Evolutionary conservation across 2,329 filamentous ascomycete species (phyloP).

Genomic region (Trichoderma brevicompactum): DNA sequence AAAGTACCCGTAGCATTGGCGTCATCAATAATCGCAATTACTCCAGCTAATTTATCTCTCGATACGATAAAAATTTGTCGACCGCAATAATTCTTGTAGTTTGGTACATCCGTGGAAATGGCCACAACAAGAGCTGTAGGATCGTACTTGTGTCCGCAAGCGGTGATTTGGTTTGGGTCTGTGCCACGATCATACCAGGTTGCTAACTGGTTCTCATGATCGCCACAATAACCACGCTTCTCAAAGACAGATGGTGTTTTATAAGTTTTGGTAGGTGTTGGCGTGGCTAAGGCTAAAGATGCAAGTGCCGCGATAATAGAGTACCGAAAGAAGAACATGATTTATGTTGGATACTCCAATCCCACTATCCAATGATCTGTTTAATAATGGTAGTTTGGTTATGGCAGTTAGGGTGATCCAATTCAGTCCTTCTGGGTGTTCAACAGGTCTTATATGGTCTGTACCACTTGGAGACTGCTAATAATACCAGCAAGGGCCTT

Average conservation of each 20-base stretch:
- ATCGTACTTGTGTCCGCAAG: constrained; percentile 1
- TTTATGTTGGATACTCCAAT: not conserved
- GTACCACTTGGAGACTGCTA: too few species aligned
- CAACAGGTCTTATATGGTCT: too few species aligned
- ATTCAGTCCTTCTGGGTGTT: too few species aligned
- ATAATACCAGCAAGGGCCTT: too few species aligned
- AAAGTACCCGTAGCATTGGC: constrained; percentile 5
- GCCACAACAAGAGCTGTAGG: constrained; percentile 1
- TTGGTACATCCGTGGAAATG: constrained; percentile 11
- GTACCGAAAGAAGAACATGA: not conserved
- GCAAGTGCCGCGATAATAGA: not conserved
- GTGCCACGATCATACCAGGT: constrained; percentile 12
- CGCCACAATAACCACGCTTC: not conserved
- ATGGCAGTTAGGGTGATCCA: too few species aligned
- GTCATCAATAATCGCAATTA: not conserved
- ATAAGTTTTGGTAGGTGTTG: constrained; percentile 3
- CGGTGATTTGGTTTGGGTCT: constrained; percentile 13
- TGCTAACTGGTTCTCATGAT: constrained; percentile 4
- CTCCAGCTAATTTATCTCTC: not conserved
- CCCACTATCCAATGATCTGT: not conserved
- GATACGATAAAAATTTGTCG: not conserved
- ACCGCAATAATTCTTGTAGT: constrained; percentile 12
- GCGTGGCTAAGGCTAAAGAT: not conserved
- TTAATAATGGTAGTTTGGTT: not conserved
- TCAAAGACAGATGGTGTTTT: not conserved